These are phyloP conservation scores for Fusarium tanahbumbuense DNA, from an alignment of 2,329 filamentous ascomycete genomes.

Conservation along the genomic window DNA sequence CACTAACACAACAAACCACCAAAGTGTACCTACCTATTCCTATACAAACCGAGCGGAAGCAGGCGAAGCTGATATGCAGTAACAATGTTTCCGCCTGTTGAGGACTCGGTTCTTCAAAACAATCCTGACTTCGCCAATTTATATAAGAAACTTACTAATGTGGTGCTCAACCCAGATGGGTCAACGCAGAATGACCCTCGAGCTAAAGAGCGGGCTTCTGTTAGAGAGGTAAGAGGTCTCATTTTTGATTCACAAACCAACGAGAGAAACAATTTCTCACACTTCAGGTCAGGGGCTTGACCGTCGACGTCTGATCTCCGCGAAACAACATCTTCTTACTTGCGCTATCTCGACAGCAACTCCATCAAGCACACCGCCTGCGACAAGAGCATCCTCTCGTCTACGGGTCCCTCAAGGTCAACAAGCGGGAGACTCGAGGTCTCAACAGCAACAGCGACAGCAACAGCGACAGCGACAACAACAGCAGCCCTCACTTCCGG, in stretches of 20 bases:
- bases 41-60: not conserved
- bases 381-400: slow-evolving; percentile 45
- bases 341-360: slow-evolving; percentile 62
- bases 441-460: slow-evolving; percentile 30
- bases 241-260: not conserved
- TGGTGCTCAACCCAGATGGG: slow-evolving; percentile 67
- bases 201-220: slow-evolving; percentile 61
- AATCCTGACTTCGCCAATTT: slow-evolving; percentile 72
- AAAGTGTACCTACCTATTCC: not conserved
- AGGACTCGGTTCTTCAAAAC: slow-evolving; percentile 63
- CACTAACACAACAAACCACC: slow-evolving; percentile 19
- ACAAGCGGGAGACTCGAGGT: slow-evolving; percentile 37
- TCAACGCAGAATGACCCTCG: slow-evolving; percentile 65
- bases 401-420: slow-evolving; percentile 35
- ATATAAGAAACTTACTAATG: slow-evolving; percentile 65
- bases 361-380: slow-evolving; percentile 45
- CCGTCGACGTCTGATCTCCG: slow-evolving; percentile 59
- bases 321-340: slow-evolving; percentile 63
- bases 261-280: not conserved
- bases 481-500: slow-evolving; percentile 49
- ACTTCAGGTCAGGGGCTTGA: slow-evolving; percentile 58
- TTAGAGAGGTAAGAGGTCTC: slow-evolving; percentile 59
- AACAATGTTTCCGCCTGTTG: slow-evolving; percentile 69
- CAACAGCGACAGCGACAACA: slow-evolving; percentile 19
- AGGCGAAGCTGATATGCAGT: slow-evolving; percentile 11